Conservation (phyloP, 495 filamentous ascomycete genomes). For the Penicillium cinerascens region DNA sequence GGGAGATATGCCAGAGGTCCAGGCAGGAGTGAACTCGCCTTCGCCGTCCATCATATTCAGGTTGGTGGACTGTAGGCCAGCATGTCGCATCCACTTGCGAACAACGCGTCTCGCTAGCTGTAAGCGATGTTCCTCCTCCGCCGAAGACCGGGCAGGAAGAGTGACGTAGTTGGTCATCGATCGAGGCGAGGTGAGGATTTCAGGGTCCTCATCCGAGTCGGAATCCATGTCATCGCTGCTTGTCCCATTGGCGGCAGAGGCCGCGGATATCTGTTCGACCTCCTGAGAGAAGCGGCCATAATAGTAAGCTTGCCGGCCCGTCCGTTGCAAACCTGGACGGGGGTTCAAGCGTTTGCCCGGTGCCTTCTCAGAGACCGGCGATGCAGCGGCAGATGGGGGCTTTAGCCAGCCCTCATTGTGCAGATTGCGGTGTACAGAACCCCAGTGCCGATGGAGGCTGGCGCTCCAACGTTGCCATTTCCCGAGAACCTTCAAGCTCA, state of each 20-base stretch:
- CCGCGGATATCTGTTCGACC: constrained; percentile 30
- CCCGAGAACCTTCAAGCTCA: constrained; percentile 73
- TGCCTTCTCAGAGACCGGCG: constrained; percentile 30
- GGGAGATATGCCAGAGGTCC: constrained; percentile 77
- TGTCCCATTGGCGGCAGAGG: constrained; percentile 20
- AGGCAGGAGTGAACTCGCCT: constrained; percentile 57
- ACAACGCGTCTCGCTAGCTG: constrained; percentile 58
- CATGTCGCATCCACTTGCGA: constrained; percentile 70
- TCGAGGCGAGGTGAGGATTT: constrained; percentile 35
- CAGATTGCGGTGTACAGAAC: constrained; percentile 52
- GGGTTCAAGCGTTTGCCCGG: constrained; percentile 6
- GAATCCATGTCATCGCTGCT: constrained; percentile 41
- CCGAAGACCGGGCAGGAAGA: constrained; percentile 31
- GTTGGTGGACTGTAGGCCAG: constrained; percentile 49
- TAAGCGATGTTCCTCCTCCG: constrained; percentile 38
- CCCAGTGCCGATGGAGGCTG: constrained; percentile 59
- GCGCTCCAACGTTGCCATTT: constrained; percentile 66
- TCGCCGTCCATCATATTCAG: constrained; percentile 43
- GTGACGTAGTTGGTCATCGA: constrained; percentile 42
- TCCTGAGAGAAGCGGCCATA: constrained; percentile 43
- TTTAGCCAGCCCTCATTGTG: constrained; percentile 40
- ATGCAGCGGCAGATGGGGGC: constrained; percentile 25
- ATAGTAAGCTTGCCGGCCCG: constrained; percentile 30
- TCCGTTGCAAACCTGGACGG: constrained; percentile 27
- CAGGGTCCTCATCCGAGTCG: constrained; percentile 43